Evolutionary conservation across 139 green algal genomes (phyloP).

Genomic region (Tetradesmus obliquus): DNA sequence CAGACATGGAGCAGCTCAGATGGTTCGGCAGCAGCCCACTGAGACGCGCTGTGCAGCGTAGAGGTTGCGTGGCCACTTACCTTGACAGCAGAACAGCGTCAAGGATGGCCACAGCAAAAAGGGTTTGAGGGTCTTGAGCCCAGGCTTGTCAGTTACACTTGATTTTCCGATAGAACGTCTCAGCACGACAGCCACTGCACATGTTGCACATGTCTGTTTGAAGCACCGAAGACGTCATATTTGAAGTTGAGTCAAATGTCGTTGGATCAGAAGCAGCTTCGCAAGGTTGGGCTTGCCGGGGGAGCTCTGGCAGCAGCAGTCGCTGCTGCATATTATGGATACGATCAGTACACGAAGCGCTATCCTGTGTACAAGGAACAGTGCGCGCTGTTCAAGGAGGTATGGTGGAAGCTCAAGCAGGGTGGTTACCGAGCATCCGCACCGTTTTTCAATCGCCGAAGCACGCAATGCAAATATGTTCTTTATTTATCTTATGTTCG

Average conservation of each 20-base stretch:
- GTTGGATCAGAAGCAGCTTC: neutral
- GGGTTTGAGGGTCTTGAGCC: neutral
- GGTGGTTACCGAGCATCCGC: neutral
- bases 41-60: neutral
- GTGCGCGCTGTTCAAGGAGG: constrained; percentile 25
- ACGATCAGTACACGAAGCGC: constrained; percentile 23
- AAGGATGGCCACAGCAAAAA: neutral
- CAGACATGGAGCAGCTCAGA: too few relatives aligned
- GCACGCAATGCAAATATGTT: neutral
- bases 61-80: too few relatives aligned
- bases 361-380: constrained; percentile 35
- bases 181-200: neutral
- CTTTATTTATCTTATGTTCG: neutral
- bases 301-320: neutral
- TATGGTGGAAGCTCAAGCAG: neutral
- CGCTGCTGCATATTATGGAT: constrained; percentile 31
- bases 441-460: too few relatives aligned
- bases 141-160: neutral
- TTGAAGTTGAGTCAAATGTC: neutral
- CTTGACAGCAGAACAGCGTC: neutral
- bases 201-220: neutral
- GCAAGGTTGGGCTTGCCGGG: neutral
- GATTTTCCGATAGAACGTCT: neutral
- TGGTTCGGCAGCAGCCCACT: neutral
- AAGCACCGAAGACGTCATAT: neutral